These are phyloP conservation scores for Taphrina confusa DNA, from an alignment of 1,139 yeast species.

Conservation along the genomic window DNA sequence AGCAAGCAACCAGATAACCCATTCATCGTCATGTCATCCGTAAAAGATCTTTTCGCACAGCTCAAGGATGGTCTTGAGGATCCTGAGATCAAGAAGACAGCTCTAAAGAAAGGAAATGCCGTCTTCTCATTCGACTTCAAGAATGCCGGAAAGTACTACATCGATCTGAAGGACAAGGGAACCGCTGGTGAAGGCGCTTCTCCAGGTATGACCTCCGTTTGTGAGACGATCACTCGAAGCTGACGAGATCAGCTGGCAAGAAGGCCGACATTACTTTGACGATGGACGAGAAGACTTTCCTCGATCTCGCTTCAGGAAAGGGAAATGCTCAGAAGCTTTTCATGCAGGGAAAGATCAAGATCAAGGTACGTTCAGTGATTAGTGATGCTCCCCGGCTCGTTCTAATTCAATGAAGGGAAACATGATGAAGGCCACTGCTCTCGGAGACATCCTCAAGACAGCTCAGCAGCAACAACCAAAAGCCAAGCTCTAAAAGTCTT, in stretches of 20 bases:
- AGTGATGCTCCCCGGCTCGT: too few species aligned
- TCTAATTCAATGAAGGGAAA: constrained; percentile 31
- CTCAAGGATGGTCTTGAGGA: constrained; percentile 27
- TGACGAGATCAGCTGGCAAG: constrained; percentile 49
- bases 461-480: constrained; percentile 19
- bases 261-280: constrained; percentile 67
- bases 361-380: constrained; percentile 42
- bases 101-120: constrained; percentile 56
- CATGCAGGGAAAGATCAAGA: constrained; percentile 79
- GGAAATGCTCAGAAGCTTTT: constrained; percentile 81
- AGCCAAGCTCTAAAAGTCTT: constrained; percentile 26
- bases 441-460: constrained; percentile 33
- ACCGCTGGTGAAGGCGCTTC: constrained; percentile 53
- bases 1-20: too few species aligned
- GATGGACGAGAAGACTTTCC: constrained; percentile 61
- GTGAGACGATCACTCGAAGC: too few species aligned
- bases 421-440: constrained; percentile 35
- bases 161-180: constrained; percentile 63
- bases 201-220: constrained; percentile 13
- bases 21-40: constrained; percentile 24
- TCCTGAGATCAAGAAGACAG: constrained; percentile 29
- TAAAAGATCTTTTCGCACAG: constrained; percentile 26
- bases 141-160: constrained; percentile 29
- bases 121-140: constrained; percentile 64
- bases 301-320: constrained; percentile 69